Base-by-base conservation (phyloP, 108 stramenopile genomes). In the Skeletonema costatum region DNA sequence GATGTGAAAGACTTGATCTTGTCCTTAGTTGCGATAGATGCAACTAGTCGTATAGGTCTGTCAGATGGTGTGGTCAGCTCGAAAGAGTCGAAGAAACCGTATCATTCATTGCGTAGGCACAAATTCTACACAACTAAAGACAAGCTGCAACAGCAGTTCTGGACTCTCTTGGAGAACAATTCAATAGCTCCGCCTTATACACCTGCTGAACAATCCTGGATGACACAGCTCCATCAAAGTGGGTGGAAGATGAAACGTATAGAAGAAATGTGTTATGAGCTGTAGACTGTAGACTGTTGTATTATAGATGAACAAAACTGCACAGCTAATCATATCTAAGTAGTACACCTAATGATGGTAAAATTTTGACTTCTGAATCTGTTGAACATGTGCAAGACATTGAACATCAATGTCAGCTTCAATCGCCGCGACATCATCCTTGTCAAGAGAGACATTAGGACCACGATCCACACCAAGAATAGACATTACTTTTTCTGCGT, bases 61-160 rank as follows among this genome's bases (percentile, higher is more conserved):
- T 33, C 30, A 50, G 76, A 77, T 77, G 44, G 33, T 5, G 68
- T 77, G 19, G 16, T 70, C 12, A 6, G 25, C 35, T 69, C 61
- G 9, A 44, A 30, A 2, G 30, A 12, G 14, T 53, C 61, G 62
- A 6, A 32, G 17, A 60, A 77, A 25, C 30, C 10, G 4, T 77
- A 77, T 32, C 9, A 60, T 25, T 77, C 76, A n/a, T 62, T 77
- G 19, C 67, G 76, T 3, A 31, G 50, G 33, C 67, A 77, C 30
- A 10, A 33, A 38, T 68, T 77, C 32, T 77, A 70, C 39, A 38
- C 51, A 14, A 29, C 64, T n/a, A 16, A 46, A n/a, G 16, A 35
- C 63, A 63, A 63, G 0, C 38, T 25, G 19, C 35, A 32, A 70
- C 25, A 64, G 6, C 25, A 51, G 5, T 60, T 70, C 60, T 77